Base-by-base conservation (phyloP, 495 filamentous ascomycete species). In the Aspergillus homomorphus region DNA sequence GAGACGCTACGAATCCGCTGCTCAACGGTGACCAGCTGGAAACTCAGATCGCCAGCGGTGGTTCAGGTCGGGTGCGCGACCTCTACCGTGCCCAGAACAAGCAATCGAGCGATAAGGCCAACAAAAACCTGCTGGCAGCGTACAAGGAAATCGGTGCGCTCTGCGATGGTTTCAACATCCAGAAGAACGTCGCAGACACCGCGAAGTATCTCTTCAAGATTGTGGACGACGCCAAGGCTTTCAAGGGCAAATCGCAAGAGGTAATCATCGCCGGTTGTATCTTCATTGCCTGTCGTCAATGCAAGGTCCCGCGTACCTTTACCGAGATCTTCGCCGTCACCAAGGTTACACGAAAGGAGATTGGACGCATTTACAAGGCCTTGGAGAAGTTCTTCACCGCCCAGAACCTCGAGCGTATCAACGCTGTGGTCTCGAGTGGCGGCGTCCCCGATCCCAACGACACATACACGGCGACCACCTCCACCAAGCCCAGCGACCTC, bases 231-330 rank as follows among this genome's bases (percentile, higher is more conserved):
- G 87, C 85, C 60, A 93, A 93, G 72, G 83, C 89, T 3, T 91
- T 98, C 78, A 96, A 95, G 77, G 92, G 92, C 65, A 98, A 98
- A 74, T 90, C 91, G 0, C 88, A 91, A 58, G 93, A 98, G 63
- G 91, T 90, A 48, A 87, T 98, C 57, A 92, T 96, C 53, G 95
- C 94, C 9, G 91, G 91, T 2, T 96, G 92, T 71, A 93, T 98
- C 72, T 96, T 98, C 77, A 92, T 98, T 66, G 92, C 94, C 22
- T 97, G 92, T 69, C 91, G 94, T 33, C 91, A 96, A 73, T 88
- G 87, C 66, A 83, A 85, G 61, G 88, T 91, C 19, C 88, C 89
- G 2, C 87, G 95, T 52, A 96, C 91, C 1, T 98, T 98, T 77
- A 86, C 87, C 22, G 95, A 98, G 71, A 90, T 98, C 63, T 93